Conservation (phyloP, 1,284 basidiomycete species). For the Austroboletus novae-zelandiae region DNA sequence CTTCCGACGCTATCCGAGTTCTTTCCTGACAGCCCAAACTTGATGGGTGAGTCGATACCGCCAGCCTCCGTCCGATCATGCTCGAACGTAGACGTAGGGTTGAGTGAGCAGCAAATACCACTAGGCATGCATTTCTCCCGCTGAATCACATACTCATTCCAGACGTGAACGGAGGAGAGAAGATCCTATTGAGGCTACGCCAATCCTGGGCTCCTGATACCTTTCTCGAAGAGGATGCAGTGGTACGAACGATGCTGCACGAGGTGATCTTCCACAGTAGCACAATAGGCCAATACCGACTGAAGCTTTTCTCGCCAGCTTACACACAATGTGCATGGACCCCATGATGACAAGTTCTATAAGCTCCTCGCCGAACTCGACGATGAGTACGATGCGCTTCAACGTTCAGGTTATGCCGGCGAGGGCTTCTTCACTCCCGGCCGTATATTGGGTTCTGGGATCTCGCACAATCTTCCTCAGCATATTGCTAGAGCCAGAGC, state of each 20-base stretch:
- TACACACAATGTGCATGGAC: conserved; percentile 84
- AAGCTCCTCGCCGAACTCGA: conserved; percentile 74
- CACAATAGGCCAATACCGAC: not conserved
- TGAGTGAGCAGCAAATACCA: conserved; percentile 27
- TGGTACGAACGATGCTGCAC: conserved; percentile 81
- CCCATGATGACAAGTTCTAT: conserved; percentile 84
- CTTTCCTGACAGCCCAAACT: conserved; percentile 70
- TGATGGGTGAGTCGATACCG: conserved; percentile 60
- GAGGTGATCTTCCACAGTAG: conserved; percentile 49
- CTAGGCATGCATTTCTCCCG: not conserved
- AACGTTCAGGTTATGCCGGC: conserved; percentile 71
- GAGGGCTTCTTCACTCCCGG: conserved; percentile 83
- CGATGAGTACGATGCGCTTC: conserved; percentile 78
- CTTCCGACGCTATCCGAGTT: conserved; percentile 85
- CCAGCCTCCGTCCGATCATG: no score
- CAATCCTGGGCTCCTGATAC: conserved; percentile 65
- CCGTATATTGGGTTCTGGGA: conserved; percentile 55
- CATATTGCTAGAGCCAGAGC: conserved; percentile 64
- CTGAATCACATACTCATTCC: conserved; percentile 6
- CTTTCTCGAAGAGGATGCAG: conserved; percentile 74
- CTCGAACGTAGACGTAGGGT: conserved; percentile 16
- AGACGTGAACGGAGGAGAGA: conserved; percentile 78
- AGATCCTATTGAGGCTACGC: conserved; percentile 79
- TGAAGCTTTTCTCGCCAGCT: conserved; percentile 45
- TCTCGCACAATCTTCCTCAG: conserved; percentile 63